phyloP scores from a whole-genome alignment of 129 eudicot species.

The Cynara cardunculus region DNA sequence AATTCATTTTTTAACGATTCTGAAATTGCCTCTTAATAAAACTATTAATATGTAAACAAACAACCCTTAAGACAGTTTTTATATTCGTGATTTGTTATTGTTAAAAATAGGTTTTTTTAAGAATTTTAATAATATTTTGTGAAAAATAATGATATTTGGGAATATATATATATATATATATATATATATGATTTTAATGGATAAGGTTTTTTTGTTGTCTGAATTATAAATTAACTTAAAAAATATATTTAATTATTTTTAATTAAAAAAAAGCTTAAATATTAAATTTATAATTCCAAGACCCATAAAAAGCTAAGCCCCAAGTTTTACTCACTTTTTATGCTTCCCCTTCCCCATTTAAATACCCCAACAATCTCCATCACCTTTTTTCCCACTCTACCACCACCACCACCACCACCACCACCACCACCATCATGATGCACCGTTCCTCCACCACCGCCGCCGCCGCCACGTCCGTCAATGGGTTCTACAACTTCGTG shows the following conservation, averaged over 20 bases:
- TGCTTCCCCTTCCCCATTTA: constrained; percentile 27
- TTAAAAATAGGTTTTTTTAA: background rate
- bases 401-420: constrained; percentile 12
- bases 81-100: too few species aligned
- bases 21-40: too few species aligned
- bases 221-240: background rate
- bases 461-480: constrained; percentile 46
- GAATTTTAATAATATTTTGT: background rate
- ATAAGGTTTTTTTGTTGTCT: background rate
- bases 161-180: too few species aligned
- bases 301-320: constrained; percentile 18
- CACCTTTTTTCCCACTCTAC: constrained; percentile 33
- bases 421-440: constrained; percentile 8
- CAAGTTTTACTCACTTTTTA: constrained; percentile 29
- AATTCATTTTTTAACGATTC: too few species aligned
- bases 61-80: too few species aligned
- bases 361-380: constrained; percentile 43
- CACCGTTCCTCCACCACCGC: constrained; percentile 25
- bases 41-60: too few species aligned
- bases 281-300: constrained; percentile 20
- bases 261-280: background rate
- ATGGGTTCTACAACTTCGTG: constrained; percentile 57
- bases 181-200: background rate
- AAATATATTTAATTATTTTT: background rate
- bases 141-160: too few species aligned